Evolutionary conservation across 495 filamentous ascomycete species (phyloP), one percentile per base, ranked within the genome.

Genomic region (Aspergillus sclerotiicarbonarius): DNA sequence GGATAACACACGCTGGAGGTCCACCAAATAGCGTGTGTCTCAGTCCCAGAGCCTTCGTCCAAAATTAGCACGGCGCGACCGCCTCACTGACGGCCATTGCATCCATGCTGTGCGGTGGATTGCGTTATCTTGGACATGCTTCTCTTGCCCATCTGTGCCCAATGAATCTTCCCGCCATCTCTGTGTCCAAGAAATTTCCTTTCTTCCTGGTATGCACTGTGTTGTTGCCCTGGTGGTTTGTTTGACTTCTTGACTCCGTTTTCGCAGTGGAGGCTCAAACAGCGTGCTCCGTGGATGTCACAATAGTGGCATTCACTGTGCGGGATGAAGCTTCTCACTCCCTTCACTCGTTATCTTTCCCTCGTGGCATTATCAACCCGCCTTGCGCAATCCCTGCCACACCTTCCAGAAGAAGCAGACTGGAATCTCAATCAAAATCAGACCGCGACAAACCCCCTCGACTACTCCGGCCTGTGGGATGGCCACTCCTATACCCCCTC

Each of bases 401-500:
- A 50, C 29, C 47, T 50, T 8, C 10, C 13, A 6, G 47, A 50
- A 12, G 47, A 50, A 50, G 47, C 13, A n/a, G 65, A 70, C 15
- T 86, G 76, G 67, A 88, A 87, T 51, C 71, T 88, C 58, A 89
- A 89, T 61, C 69, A 77, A 30, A 87, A 88, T 65, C 57, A 77
- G 56, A 67, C 73, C 10, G 85, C 87, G 6, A 73, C 59, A 10
- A 62, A 75, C 54, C 84, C 87, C 2, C 67, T 83, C 6, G 78
- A 90, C 45, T 90, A 90, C 68, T 80, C 48, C 9, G 56, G 56
- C 8, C 35, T 37, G 44, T 58, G 56, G 56, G 71, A 69, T 80
- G 81, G 21, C 10, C 57, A 59, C 59, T 75, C 66, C 85, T 87
- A 82, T 61, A 61, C 63, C n/a, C 77, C 78, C 0, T 88, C 87